Percentiles rank a stretch among this genome's conserved stretches.
phyloP scores from a whole-genome alignment of 371 early-diverging fungal genomes.

The Paraphysoderma sedebokerense region DNA sequence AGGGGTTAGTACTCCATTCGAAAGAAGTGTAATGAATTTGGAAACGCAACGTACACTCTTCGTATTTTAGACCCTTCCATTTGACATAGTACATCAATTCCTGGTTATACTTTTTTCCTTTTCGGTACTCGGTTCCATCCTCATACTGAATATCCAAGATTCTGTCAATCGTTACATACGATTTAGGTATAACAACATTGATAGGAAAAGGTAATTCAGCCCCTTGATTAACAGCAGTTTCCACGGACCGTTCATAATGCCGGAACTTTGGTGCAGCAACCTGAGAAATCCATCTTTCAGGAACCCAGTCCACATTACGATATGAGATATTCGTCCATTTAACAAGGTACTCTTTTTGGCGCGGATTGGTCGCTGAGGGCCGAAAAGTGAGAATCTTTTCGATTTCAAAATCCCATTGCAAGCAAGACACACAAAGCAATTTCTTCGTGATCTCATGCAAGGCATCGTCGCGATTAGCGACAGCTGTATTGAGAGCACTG shows the following conservation, averaged over 20 bases:
- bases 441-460: not conserved
- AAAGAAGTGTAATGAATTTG: not conserved
- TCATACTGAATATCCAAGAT: not conserved
- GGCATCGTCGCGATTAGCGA: not conserved
- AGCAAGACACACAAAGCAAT: not conserved
- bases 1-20: not conserved
- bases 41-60: slow-evolving; percentile 7
- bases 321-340: not conserved
- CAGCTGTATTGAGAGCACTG: not conserved
- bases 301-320: not conserved
- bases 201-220: not conserved
- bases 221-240: too few species aligned
- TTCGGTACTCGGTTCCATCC: too few species aligned
- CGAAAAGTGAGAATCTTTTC: not conserved
- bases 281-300: not conserved
- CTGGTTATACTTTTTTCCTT: too few species aligned
- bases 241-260: not conserved
- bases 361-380: not conserved
- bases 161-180: not conserved
- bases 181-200: not conserved
- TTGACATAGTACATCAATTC: too few species aligned
- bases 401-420: not conserved
- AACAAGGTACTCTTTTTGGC: not conserved
- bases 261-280: not conserved
- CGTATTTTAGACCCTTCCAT: slow-evolving; percentile 17